phyloP scores from a whole-genome alignment of 2,329 filamentous ascomycete genomes.

The Aureobasidium lini region DNA sequence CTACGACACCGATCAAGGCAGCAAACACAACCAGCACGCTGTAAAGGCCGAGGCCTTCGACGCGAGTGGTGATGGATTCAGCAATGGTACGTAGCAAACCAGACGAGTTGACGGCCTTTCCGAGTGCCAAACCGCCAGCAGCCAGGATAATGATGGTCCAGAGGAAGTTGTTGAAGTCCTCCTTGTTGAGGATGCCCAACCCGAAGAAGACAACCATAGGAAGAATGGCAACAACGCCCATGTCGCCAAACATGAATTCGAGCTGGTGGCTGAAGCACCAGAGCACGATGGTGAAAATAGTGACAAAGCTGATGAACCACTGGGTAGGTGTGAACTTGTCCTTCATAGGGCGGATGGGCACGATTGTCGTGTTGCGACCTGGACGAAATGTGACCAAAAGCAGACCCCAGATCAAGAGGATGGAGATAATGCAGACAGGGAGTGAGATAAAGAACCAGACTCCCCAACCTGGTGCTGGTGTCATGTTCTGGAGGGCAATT shows the following conservation, averaged over 20 bases:
- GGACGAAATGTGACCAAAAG: slow-evolving; percentile 81
- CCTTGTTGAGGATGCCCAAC: slow-evolving; percentile 90
- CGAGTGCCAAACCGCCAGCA: slow-evolving; percentile 83
- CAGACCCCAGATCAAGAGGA: slow-evolving; percentile 81
- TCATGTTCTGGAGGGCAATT: slow-evolving; percentile 93
- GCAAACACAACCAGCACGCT: slow-evolving; percentile 81
- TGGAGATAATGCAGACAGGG: slow-evolving; percentile 82
- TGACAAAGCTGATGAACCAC: slow-evolving; percentile 84
- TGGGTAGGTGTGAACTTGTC: slow-evolving; percentile 84
- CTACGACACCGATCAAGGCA: slow-evolving; percentile 76
- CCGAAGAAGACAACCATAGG: slow-evolving; percentile 95
- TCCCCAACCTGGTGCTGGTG: slow-evolving; percentile 82
- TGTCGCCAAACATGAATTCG: slow-evolving; percentile 83
- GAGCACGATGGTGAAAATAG: slow-evolving; percentile 73
- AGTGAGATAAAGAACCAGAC: slow-evolving; percentile 96
- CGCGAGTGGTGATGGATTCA: slow-evolving; percentile 60
- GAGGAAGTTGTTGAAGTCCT: slow-evolving; percentile 99
- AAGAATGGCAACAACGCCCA: slow-evolving; percentile 96
- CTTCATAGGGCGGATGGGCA: slow-evolving; percentile 82
- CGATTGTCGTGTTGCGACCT: slow-evolving; percentile 75
- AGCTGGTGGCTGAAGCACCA: slow-evolving; percentile 93
- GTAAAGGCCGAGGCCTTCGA: slow-evolving; percentile 76
- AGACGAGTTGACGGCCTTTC: slow-evolving; percentile 89
- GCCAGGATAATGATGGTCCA: slow-evolving; percentile 99
- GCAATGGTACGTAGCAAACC: slow-evolving; percentile 88